phyloP scores from a whole-genome alignment of 192 early-diverging fungal species.

The Gaertneriomyces sp. region DNA sequence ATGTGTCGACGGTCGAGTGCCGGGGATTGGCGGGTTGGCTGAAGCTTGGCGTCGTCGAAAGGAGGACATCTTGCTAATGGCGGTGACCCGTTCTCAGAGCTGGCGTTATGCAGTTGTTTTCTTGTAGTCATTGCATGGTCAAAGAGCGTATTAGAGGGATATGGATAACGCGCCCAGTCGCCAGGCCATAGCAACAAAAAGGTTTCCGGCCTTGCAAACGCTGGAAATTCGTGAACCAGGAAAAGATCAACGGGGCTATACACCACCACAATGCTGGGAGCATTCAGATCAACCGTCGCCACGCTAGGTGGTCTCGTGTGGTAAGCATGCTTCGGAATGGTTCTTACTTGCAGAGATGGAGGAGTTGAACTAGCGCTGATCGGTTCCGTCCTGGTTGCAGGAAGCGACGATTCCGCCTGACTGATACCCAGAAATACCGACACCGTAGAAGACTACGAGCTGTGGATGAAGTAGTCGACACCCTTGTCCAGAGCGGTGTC shows the following conservation, averaged over 20 bases:
- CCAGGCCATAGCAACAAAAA: no score
- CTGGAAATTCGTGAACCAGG: no score
- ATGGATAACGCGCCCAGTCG: no score
- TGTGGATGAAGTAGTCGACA: slow-evolving; percentile 48
- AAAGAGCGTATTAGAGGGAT: no score
- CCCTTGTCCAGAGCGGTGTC: slow-evolving; percentile 43
- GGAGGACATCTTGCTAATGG: slow-evolving; percentile 18
- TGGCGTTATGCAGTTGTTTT: no score
- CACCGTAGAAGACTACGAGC: slow-evolving; percentile 43
- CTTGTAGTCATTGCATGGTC: no score
- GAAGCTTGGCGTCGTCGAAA: slow-evolving; percentile 23
- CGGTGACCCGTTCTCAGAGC: no score
- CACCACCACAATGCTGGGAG: slow-evolving; percentile 26
- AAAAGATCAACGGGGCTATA: no score
- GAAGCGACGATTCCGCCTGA: slow-evolving; percentile 49
- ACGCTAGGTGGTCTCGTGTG: slow-evolving; percentile 30
- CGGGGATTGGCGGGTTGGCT: slow-evolving; percentile 49
- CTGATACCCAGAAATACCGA: slow-evolving; percentile 47
- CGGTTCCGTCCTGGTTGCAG: slow-evolving; percentile 12
- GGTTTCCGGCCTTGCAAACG: no score
- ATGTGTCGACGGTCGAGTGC: slow-evolving; percentile 68
- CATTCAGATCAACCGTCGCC: slow-evolving; percentile 26
- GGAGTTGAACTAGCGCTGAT: neutral
- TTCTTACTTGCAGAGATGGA: neutral
- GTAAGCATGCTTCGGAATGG: slow-evolving; percentile 8